Evolutionary conservation across 129 eudicot species (phyloP), one percentile per base, ranked within the genome.

Genomic region (Dittrichia graveolens): DNA sequence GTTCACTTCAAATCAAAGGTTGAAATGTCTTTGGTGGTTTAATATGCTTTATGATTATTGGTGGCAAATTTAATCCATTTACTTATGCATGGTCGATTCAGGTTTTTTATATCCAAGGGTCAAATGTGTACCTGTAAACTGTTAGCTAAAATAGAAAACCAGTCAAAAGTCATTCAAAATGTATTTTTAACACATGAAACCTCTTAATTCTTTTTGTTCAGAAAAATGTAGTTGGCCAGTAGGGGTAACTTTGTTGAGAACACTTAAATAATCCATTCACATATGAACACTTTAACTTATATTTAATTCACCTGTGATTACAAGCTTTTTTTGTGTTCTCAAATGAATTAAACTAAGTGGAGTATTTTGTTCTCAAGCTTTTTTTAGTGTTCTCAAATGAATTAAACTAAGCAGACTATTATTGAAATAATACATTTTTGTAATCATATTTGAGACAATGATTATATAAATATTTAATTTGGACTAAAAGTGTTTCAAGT

Each of bases 1-100:
- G 79, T 75, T 44, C 88, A 87, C 78, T 85, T 87, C 76, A 88
- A 85, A 60, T 11, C 80, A 52, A 90, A 85, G 96, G 96, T 90
- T 81, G 49, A 62, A 58, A 39, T 48, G 24, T 45, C 69, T 61
- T 38, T 37, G 52, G 31, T 65, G 31, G 50, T 55, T 58, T 16
- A 53, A 63, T 39, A 62, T 40, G 18, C 41, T 41, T 71, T 9
- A 57, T 18, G 61, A 11, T 68, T 18, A 9, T 15, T 48, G 31
- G 31, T 24, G 31, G 31, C 61, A 49, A 42, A 50, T 68, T 61
- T 47, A 56, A 19, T 13, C 13, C 9, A 68, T 34, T n/a, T 15
- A 16, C 7, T n/a, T 7, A 8, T 54, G 6, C 15, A 54, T 54
- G 8, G 60, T 18, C 31, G 31, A 24, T 24, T 24, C 31, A 12